Percentiles rank a stretch among this genome's conserved stretches.
Conservation (phyloP, 139 green algal species). For the Tetradesmus obliquus region DNA sequence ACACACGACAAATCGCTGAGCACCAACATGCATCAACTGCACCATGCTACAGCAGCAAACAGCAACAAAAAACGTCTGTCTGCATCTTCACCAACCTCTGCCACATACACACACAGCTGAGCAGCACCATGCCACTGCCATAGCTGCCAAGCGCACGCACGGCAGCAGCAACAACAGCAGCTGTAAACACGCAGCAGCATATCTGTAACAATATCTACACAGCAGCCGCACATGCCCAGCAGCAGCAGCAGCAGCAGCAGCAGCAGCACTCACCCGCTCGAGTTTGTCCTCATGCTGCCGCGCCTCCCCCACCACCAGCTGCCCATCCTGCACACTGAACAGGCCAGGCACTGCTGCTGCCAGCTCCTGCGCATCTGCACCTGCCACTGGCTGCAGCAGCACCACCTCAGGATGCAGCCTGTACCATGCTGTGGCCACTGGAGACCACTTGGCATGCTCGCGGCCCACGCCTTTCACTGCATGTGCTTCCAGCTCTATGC, state of each 20-base stretch:
- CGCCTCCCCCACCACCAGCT: constrained; percentile 29
- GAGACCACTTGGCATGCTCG: constrained; percentile 98
- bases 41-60: not conserved
- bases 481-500: constrained; percentile 94
- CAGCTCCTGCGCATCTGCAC: constrained; percentile 61
- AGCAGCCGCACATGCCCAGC: too few relatives aligned
- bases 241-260: too few relatives aligned
- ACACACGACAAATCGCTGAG: too few relatives aligned
- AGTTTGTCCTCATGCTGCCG: constrained; percentile 67
- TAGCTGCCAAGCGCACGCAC: too few relatives aligned
- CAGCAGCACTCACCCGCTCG: constrained; percentile 64
- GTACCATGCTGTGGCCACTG: constrained; percentile 97
- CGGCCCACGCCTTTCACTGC: constrained; percentile 89
- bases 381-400: constrained; percentile 65
- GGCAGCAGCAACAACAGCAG: not conserved
- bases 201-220: too few relatives aligned
- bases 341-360: constrained; percentile 64
- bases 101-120: too few relatives aligned
- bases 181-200: not conserved
- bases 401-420: constrained; percentile 88
- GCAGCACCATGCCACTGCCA: too few relatives aligned
- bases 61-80: too few relatives aligned
- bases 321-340: constrained; percentile 58
- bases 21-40: too few relatives aligned
- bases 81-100: too few relatives aligned